Conservation (phyloP, 2,329 filamentous ascomycete species). For the Fusarium beomiforme region DNA sequence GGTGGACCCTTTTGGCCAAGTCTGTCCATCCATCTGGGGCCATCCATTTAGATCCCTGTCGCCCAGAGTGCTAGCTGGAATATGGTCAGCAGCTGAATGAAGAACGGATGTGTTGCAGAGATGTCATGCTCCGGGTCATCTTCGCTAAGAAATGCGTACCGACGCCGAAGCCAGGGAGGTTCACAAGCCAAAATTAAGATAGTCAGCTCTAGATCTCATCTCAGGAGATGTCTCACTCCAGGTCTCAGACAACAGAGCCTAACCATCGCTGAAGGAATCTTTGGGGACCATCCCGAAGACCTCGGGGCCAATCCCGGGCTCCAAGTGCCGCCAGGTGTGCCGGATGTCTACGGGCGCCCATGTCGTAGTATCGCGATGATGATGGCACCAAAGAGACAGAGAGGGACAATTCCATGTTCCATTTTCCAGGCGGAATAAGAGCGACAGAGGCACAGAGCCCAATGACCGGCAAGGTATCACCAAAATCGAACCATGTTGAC, state of each 20-base stretch:
- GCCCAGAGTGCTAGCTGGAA: conserved; percentile 1
- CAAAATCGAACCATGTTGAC: conserved; percentile 28
- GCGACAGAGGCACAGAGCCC: not conserved
- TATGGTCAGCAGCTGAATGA: conserved; percentile 28
- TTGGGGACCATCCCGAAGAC: not conserved
- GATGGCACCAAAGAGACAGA: not conserved
- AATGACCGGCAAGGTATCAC: conserved; percentile 27
- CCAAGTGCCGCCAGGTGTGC: not conserved
- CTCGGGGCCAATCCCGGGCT: conserved; percentile 4
- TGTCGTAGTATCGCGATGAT: not conserved
- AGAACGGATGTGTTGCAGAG: not conserved
- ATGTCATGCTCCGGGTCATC: not conserved
- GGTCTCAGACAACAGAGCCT: not conserved
- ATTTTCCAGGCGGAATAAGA: not conserved
- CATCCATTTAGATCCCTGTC: conserved; percentile 31
- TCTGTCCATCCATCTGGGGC: conserved; percentile 17
- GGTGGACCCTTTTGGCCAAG: conserved; percentile 14
- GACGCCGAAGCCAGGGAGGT: not conserved
- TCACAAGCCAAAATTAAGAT: not conserved
- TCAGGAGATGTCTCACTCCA: conserved; percentile 11
- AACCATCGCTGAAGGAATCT: conserved; percentile 1
- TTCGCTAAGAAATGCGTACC: not conserved
- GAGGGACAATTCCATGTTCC: not conserved
- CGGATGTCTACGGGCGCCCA: not conserved
- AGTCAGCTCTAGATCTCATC: not conserved